Evolutionary conservation across 2,329 filamentous ascomycete species (phyloP), one percentile per base, ranked within the genome.

Genomic region (Fusarium sp.): DNA sequence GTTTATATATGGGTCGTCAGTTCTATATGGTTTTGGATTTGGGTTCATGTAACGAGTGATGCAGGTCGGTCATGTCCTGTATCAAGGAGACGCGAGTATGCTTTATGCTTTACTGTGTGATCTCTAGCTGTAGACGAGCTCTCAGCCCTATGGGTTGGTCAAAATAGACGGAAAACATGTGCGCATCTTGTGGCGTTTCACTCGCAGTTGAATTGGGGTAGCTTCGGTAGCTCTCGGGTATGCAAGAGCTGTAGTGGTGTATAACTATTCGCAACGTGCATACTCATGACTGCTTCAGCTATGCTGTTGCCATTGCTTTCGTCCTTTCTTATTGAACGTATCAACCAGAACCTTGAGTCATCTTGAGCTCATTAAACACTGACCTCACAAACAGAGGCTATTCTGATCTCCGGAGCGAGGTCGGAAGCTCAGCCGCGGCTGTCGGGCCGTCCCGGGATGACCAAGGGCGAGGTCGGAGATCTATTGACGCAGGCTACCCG

Each of bases 101-200:
- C 45, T 73, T 65, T 64, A 63, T 71, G 63, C 59, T 48, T 69
- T 62, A 50, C 24, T 65, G 63, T 62, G 73, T 65, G 61, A 62
- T 68, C 58, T 62, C 68, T 50, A 57, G 37, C 31, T 77, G 50
- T 74, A 69, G 63, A 72, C 68, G 64, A 70, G 64, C 64, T 61
- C 54, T 22, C 24, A 52, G 43, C 57, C 64, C 58, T 64, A 54
- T 67, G 68, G 66, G 60, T 41, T 58, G 64, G 45, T 60, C 52
- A 69, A 63, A 74, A 77, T 77, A 78, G 72, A 78, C 60, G 62
- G 33, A 65, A 69, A 68, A 65, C 57, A 60, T 65, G 60, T 43
- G 60, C 58, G 60, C 50, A 61, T 63, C 41, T 58, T 39, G 62
- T 18, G 27, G 20, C 13, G 16, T 7, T 35, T 18, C 10, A 61